Conservation (phyloP, 2,329 filamentous ascomycete genomes). For the Myriosclerotinia curreyana region DNA sequence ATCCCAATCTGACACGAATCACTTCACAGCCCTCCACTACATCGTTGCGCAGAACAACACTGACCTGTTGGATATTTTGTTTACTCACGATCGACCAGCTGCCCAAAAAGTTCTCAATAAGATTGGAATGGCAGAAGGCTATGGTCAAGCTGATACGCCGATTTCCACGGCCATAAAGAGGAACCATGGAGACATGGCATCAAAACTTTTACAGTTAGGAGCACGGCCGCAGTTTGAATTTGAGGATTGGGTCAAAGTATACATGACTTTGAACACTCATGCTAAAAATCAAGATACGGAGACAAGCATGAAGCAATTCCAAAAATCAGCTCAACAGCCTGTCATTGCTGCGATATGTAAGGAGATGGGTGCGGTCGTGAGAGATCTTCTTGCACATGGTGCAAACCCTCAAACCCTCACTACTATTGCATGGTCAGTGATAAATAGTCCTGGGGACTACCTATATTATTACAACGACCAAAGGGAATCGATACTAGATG, state of each 20-base stretch:
- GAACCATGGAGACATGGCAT: slow-evolving; percentile 51
- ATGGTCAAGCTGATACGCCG: slow-evolving; percentile 47
- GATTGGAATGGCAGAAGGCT: slow-evolving; percentile 47
- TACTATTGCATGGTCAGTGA: slow-evolving; percentile 30
- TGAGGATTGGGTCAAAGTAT: slow-evolving; percentile 60
- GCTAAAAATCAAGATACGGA: slow-evolving; percentile 45
- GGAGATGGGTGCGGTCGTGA: slow-evolving; percentile 47
- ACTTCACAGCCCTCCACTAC: slow-evolving; percentile 64
- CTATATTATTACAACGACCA: slow-evolving; percentile 34
- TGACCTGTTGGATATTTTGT: slow-evolving; percentile 49
- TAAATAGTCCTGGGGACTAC: slow-evolving; percentile 26
- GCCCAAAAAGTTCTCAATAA: slow-evolving; percentile 66
- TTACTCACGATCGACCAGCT: slow-evolving; percentile 57
- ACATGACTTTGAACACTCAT: slow-evolving; percentile 44
- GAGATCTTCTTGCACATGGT: slow-evolving; percentile 58
- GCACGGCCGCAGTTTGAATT: slow-evolving; percentile 59
- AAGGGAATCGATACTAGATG: slow-evolving; percentile 54
- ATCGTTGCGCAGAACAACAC: slow-evolving; percentile 52
- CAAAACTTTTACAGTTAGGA: slow-evolving; percentile 62
- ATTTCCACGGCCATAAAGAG: slow-evolving; percentile 58
- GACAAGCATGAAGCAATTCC: slow-evolving; percentile 49
- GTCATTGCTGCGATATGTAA: slow-evolving; percentile 57
- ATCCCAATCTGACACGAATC: slow-evolving; percentile 66
- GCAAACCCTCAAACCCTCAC: slow-evolving; percentile 61
- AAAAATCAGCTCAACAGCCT: slow-evolving; percentile 56